Evolutionary conservation across 352 stramenopile genomes (phyloP).

Genomic region (Phytophthora niederhauseri): DNA sequence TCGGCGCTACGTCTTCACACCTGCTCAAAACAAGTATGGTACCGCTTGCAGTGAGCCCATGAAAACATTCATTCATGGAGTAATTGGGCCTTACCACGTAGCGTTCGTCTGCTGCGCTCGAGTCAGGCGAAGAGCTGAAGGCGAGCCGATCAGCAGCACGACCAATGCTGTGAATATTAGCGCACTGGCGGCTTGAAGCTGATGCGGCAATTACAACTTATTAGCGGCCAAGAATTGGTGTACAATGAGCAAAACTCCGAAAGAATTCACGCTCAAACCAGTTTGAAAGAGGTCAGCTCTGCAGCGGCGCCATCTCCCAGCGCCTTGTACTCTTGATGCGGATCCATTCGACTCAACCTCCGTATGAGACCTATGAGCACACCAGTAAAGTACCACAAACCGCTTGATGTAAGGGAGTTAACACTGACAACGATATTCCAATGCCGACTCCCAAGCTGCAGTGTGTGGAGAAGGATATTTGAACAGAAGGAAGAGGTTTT

Average conservation of each 20-base stretch:
- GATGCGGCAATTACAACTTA: not conserved
- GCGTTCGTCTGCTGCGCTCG: conserved; percentile 39
- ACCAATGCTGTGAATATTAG: conserved; percentile 42
- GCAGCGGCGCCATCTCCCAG: conserved; percentile 11
- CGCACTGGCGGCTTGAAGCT: conserved; percentile 43
- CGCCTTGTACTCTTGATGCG: conserved; percentile 25
- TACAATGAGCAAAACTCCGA: not conserved
- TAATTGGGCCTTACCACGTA: conserved; percentile 40
- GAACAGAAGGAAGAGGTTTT: conserved; percentile 70
- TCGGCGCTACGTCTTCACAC: conserved; percentile 34
- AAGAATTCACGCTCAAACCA: conserved; percentile 19
- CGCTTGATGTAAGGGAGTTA: conserved; percentile 37
- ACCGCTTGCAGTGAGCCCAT: not conserved
- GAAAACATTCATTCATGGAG: not conserved
- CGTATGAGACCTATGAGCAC: conserved; percentile 58
- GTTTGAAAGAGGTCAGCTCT: conserved; percentile 25
- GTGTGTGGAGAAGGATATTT: conserved; percentile 71
- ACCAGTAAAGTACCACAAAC: conserved; percentile 36
- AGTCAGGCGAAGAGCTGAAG: conserved; percentile 49
- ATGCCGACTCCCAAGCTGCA: not conserved
- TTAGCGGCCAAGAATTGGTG: conserved; percentile 4
- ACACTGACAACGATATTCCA: not conserved
- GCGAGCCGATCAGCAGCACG: conserved; percentile 47
- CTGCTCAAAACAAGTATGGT: conserved; percentile 6
- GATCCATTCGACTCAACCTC: conserved; percentile 38